Conservation (phyloP, 179 eudicot genomes). For the Vitellaria paradoxa region DNA sequence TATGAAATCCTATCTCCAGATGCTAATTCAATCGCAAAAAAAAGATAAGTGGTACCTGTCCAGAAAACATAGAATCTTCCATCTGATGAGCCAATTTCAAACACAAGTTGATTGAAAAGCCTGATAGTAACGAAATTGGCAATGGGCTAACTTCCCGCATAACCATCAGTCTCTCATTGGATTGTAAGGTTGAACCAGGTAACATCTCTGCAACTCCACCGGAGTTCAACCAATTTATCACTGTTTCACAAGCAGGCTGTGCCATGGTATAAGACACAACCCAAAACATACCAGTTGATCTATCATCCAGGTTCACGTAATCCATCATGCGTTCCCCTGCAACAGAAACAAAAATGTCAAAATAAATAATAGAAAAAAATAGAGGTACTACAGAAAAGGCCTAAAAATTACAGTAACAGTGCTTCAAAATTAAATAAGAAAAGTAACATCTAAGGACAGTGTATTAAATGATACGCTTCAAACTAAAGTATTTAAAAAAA, state of each 20-base stretch:
- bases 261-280: slow-evolving; percentile 90
- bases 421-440: neutral
- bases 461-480: neutral
- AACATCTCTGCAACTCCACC: slow-evolving; percentile 72
- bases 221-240: slow-evolving; percentile 84
- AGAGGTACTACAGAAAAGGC: neutral
- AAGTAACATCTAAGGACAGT: neutral
- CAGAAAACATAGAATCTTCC: slow-evolving; percentile 92
- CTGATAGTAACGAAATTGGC: slow-evolving; percentile 77
- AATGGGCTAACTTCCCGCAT: slow-evolving; percentile 92
- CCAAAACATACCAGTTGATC: slow-evolving; percentile 97
- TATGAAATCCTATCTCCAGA: neutral
- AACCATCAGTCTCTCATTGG: slow-evolving; percentile 73
- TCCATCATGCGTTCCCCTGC: slow-evolving; percentile 80
- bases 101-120: slow-evolving; percentile 80
- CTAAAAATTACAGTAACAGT: neutral
- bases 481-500: neutral
- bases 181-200: slow-evolving; percentile 60
- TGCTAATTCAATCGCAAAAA: slow-evolving; percentile 4
- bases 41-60: slow-evolving; percentile 56
- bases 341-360: slow-evolving; percentile 11
- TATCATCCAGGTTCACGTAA: slow-evolving; percentile 86
- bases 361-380: neutral
- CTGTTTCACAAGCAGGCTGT: slow-evolving; percentile 88
- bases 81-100: slow-evolving; percentile 70